Evolutionary conservation across 2,329 filamentous ascomycete species (phyloP), one percentile per base, ranked within the genome.

Genomic region (Curvularia hawaiiensis): DNA sequence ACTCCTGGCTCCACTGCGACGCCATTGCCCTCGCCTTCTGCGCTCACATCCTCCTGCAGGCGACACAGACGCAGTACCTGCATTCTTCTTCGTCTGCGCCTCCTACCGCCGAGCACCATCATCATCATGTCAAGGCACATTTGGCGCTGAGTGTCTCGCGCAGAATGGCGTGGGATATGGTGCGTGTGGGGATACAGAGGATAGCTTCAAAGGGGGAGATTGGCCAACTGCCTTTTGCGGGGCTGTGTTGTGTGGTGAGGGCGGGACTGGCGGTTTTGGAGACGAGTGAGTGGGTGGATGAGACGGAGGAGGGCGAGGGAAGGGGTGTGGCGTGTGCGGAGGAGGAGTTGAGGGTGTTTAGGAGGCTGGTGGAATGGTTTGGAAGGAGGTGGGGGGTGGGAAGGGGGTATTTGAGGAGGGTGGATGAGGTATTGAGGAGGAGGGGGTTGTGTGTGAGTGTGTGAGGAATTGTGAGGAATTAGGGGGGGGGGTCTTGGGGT

Each of bases 131-230:
- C 0, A 65, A 60, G 26, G 56, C 58, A 3, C 47, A 56, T 18
- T 41, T 63, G 20, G 56, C 62, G 11, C 56, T 61, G 4, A 53
- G 59, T 5, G 54, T 51, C 22, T 62, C 62, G 16, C 51, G 60
- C 10, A 53, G 54, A 38, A 64, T 65, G 62, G 60, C 62, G 1
- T 61, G 62, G 58, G 60, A 63, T 16, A 63, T 61, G 58, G 58
- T 63, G 10, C 31, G 47, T 30, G 56, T 60, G 7, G 60, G 52
- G 4, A 51, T 60, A 3, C 28, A 41, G 14, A 51, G 53, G 20
- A 51, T 62, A 16, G 14, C 31, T 10, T 49, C 9, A 10, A 56
- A 58, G n/a, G 49, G 24, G 3, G 58, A 54, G 16, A 30, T 65
- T 11, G 20, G 46, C 9, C 28, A 44, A n/a, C 18, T 61, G 22